Evolutionary conservation across 805 yeast species (phyloP).

Genomic region (Cyberlindnera sargentensis): DNA sequence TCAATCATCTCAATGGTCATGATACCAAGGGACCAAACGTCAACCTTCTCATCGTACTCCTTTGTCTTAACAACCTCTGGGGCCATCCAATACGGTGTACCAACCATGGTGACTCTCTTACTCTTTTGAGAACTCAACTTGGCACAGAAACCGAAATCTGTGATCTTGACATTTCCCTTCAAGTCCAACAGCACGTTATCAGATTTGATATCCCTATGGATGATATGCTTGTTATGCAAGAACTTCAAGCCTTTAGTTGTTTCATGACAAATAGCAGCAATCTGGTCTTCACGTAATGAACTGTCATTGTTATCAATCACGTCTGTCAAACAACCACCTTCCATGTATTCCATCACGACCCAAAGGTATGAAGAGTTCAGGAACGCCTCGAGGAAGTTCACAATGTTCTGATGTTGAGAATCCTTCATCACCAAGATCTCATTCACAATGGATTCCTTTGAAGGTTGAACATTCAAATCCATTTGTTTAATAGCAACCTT

Average conservation of each 20-base stretch:
- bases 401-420: constrained; percentile 89
- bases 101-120: constrained; percentile 97
- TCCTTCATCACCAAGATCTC: constrained; percentile 97
- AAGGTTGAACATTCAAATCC: constrained; percentile 84
- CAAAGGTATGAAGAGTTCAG: constrained; percentile 70
- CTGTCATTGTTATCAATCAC: constrained; percentile 83
- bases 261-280: constrained; percentile 85
- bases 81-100: constrained; percentile 99
- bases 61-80: constrained; percentile 96
- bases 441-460: constrained; percentile 91
- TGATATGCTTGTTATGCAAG: constrained; percentile 85
- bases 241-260: constrained; percentile 88
- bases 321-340: constrained; percentile 96
- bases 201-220: constrained; percentile 94
- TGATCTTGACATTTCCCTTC: constrained; percentile 81
- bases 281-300: constrained; percentile 72
- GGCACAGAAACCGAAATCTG: constrained; percentile 98
- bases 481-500: constrained; percentile 96
- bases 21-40: constrained; percentile 96
- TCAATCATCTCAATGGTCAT: constrained; percentile 99
- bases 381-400: constrained; percentile 88
- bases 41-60: constrained; percentile 95
- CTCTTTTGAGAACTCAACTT: constrained; percentile 76
- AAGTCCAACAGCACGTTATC: constrained; percentile 86
- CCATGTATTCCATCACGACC: constrained; percentile 99